Evolutionary conservation across 768 basidiomycete genomes (phyloP).

Genomic region (Phlebiopsis gigantea): DNA sequence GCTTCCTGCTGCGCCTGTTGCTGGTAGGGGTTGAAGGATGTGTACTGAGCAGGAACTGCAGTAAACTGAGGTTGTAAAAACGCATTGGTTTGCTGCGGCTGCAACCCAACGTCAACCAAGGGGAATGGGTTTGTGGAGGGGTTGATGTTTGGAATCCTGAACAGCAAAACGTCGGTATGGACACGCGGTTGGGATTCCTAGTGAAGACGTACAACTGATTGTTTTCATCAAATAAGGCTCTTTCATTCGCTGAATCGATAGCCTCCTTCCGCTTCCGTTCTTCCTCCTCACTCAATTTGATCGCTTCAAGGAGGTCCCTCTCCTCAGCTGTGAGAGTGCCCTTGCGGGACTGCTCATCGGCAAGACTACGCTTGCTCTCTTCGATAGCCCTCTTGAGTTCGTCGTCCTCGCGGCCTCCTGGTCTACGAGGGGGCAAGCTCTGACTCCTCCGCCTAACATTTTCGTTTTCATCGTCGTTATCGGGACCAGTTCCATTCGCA

Average conservation of each 20-base stretch:
- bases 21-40: constrained; percentile 90
- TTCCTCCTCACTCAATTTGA: constrained; percentile 87
- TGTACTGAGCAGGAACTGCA: constrained; percentile 57
- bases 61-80: constrained; percentile 75
- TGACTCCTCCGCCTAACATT: constrained; percentile 35
- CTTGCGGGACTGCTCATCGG: constrained; percentile 56
- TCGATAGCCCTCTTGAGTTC: constrained; percentile 85
- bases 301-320: constrained; percentile 75
- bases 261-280: constrained; percentile 71
- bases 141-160: constrained; percentile 8
- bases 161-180: not conserved
- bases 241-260: constrained; percentile 67
- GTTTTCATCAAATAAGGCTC: constrained; percentile 81
- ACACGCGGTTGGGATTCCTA: not conserved
- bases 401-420: constrained; percentile 61
- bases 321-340: constrained; percentile 56
- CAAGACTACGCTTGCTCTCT: constrained; percentile 73
- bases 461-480: constrained; percentile 39
- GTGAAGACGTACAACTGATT: constrained; percentile 61
- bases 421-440: constrained; percentile 19
- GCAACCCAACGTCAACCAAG: constrained; percentile 53
- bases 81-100: constrained; percentile 71
- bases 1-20: constrained; percentile 91
- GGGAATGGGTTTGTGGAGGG: constrained; percentile 54
- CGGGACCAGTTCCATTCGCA: constrained; percentile 22